Evolutionary conservation across 139 green algal species (phyloP), one percentile per base, ranked within the genome.

Genomic region (Microglena sp.): DNA sequence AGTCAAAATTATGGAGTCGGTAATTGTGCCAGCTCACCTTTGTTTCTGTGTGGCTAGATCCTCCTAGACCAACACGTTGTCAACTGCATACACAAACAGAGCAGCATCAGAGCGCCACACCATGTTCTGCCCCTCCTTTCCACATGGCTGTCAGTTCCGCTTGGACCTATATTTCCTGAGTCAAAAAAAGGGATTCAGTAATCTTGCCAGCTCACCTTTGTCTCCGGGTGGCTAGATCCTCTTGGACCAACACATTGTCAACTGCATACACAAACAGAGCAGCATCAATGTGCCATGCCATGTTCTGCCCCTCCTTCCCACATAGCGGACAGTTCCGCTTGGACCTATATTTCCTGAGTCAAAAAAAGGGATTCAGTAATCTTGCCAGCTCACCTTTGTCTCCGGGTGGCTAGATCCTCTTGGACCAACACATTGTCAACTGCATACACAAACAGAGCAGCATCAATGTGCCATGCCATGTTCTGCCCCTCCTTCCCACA

Each of bases 41-140:
- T 84, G 73, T n/a, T 27, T 40, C n/a, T 61, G 64, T 2, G 60
- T 78, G 15, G 58, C 53, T 5, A 84, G 62, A 62, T 84, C 70
- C 62, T 84, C 78, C 53, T 79, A 4, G n/a, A 84, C 74, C 60
- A 84, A 64, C 62, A 69, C 35, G 43, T 77, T 71, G 11, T 77
- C 71, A 2, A 75, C 61, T 8, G 65, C 60, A 57, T 84, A 84
- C 8, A 60, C 68, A 43, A 84, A 75, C 29, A 81, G 27, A 4
- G 71, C 78, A 1, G 56, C 56, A 7, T 27, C 60, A 7, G 73
- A 22, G 22, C 36, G 33, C 77, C 77, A 84, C 29, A 58, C 64
- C n/a, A 67, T 55, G 40, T 77, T 75, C 43, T 66, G 53, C n/a
- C n/a, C n/a, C n/a, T n/a, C n/a, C n/a, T n/a, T n/a, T n/a, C n/a